Conservation (phyloP, 176 grass and related monocot genomes). For the Carex parvula region DNA sequence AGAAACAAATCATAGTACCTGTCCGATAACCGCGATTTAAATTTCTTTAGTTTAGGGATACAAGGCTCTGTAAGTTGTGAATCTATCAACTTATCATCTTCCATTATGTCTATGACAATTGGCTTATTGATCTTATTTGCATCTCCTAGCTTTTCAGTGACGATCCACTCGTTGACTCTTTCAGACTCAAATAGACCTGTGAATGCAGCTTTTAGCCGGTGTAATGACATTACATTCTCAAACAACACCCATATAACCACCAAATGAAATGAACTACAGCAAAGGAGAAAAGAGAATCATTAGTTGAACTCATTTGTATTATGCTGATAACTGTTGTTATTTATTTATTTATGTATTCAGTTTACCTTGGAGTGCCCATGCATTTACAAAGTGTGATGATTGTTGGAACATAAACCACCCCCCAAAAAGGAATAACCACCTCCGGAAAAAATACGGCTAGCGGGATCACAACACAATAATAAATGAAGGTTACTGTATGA, state of each 20-base stretch:
- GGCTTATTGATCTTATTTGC: slow-evolving; percentile 68
- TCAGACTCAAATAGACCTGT: slow-evolving; percentile 68
- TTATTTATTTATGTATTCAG: neutral
- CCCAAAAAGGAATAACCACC: slow-evolving; percentile 69
- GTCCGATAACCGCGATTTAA: slow-evolving; percentile 40
- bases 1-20: slow-evolving; percentile 28
- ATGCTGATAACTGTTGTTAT: neutral
- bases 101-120: slow-evolving; percentile 30
- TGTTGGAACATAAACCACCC: slow-evolving; percentile 69
- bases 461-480: slow-evolving; percentile 70
- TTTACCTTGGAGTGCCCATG: slow-evolving; percentile 78
- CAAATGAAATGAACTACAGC: slow-evolving; percentile 80
- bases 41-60: slow-evolving; percentile 42
- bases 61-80: slow-evolving; percentile 35
- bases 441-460: slow-evolving; percentile 71
- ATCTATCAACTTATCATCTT: slow-evolving; percentile 46
- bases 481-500: slow-evolving; percentile 88
- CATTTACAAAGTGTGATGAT: slow-evolving; percentile 83
- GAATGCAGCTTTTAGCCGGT: slow-evolving; percentile 59
- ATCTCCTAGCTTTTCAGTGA: slow-evolving; percentile 83
- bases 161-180: slow-evolving; percentile 92
- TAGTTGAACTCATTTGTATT: neutral
- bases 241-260: slow-evolving; percentile 81
- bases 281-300: neutral
- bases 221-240: slow-evolving; percentile 93